phyloP scores from a whole-genome alignment of 257 asterid species.

The Agastache rugosa region DNA sequence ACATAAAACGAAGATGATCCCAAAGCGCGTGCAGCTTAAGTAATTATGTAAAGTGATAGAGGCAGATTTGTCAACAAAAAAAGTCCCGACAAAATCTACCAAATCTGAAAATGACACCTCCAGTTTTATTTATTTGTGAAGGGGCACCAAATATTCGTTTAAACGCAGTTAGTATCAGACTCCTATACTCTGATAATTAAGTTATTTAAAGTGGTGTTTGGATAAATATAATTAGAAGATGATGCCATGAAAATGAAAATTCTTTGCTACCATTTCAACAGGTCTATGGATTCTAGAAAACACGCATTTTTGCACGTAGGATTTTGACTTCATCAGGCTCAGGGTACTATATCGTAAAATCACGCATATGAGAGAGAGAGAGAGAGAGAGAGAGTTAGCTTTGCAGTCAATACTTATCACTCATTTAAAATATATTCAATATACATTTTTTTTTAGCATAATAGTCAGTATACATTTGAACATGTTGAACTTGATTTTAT shows the following conservation, averaged over 20 bases:
- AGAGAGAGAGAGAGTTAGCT: background rate
- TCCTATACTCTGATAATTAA: too few relatives aligned
- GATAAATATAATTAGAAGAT: background rate
- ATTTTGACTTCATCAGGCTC: conserved; percentile 39
- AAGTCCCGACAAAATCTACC: conserved; percentile 28
- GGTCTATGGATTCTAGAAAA: conserved; percentile 43
- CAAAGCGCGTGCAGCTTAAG: background rate
- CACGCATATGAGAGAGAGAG: background rate
- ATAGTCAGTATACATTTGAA: background rate
- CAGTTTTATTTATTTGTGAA: background rate
- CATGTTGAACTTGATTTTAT: too few relatives aligned
- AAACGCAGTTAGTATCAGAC: background rate
- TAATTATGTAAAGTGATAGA: background rate
- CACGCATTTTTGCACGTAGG: conserved; percentile 34
- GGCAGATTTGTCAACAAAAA: conserved; percentile 2
- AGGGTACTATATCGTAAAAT: background rate
- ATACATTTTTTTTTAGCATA: too few relatives aligned
- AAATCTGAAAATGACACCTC: conserved; percentile 29
- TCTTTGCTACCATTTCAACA: background rate
- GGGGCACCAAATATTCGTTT: conserved; percentile 26
- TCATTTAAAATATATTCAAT: background rate
- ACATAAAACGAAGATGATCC: too few relatives aligned
- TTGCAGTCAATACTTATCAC: background rate
- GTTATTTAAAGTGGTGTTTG: too few relatives aligned
- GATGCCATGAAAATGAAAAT: background rate